Evolutionary conservation across 2,329 filamentous ascomycete species (phyloP).

Genomic region (Sporothrix variecibatus): DNA sequence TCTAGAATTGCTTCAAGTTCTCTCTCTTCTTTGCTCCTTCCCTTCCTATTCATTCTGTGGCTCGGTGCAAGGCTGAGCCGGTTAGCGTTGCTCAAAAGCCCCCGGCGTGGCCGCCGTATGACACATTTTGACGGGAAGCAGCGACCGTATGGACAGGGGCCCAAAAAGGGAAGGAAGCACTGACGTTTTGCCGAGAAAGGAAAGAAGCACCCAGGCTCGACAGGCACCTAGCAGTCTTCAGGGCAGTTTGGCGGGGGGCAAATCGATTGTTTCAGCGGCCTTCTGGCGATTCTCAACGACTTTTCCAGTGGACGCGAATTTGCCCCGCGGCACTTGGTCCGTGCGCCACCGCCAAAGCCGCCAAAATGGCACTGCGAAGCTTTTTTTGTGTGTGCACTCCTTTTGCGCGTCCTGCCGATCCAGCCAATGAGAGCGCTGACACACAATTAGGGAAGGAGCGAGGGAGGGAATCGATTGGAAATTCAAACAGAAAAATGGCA

Average conservation of each 20-base stretch:
- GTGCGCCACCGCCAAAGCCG: constrained; percentile 8
- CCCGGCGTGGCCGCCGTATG: neutral
- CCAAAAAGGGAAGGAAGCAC: neutral
- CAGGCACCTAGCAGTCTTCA: neutral
- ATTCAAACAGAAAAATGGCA: neutral
- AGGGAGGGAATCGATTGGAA: constrained; percentile 14
- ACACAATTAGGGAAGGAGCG: neutral
- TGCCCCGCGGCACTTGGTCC: constrained; percentile 4
- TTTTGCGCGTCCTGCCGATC: neutral
- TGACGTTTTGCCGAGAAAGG: neutral
- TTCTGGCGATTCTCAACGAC: neutral
- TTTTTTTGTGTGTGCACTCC: neutral
- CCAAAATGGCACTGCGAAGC: constrained; percentile 1
- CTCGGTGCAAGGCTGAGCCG: constrained; percentile 19
- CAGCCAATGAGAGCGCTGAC: neutral
- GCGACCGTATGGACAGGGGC: neutral
- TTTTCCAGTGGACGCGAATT: neutral
- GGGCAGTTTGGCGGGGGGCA: neutral
- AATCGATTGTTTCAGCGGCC: neutral
- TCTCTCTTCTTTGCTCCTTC: neutral
- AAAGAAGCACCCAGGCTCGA: too few species aligned
- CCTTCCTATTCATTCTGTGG: neutral
- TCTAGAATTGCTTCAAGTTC: neutral
- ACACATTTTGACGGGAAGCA: constrained; percentile 9
- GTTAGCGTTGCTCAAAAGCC: constrained; percentile 2